phyloP scores from a whole-genome alignment of 1,284 basidiomycete genomes.

The Puccinia coronata region DNA sequence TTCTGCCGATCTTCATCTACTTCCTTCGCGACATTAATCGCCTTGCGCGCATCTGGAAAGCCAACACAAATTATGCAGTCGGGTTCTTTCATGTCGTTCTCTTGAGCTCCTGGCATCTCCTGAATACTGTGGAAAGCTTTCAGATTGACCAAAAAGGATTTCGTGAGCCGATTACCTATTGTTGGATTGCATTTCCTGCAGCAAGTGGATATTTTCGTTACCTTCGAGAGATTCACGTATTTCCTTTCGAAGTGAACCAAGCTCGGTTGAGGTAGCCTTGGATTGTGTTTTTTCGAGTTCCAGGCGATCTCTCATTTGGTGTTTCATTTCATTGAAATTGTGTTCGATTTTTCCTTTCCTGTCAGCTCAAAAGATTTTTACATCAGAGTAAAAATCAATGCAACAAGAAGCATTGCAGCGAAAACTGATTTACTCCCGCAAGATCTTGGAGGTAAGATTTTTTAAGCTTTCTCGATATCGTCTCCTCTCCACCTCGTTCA shows the following conservation, averaged over 20 bases:
- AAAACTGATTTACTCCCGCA: neutral
- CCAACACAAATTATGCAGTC: neutral
- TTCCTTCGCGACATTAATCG: conserved; percentile 25
- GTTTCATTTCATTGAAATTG: conserved; percentile 22
- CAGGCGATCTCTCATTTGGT: neutral
- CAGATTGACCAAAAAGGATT: neutral
- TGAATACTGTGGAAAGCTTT: conserved; percentile 14
- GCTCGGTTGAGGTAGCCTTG: conserved; percentile 1
- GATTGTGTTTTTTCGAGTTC: conserved; percentile 16
- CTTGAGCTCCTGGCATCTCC: neutral
- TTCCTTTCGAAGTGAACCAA: conserved; percentile 37
- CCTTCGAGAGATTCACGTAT: conserved; percentile 26
- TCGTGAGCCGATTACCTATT: neutral
- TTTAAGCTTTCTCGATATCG: conserved; percentile 4
- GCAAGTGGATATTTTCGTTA: neutral
- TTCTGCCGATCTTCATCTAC: conserved; percentile 33
- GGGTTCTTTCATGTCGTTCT: conserved; percentile 8
- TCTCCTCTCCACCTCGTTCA: conserved; percentile 11
- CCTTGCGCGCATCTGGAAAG: conserved; percentile 8
- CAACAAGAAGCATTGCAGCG: neutral
- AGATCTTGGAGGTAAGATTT: neutral
- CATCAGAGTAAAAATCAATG: neutral
- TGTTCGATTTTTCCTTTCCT: conserved; percentile 25
- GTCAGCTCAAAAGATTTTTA: neutral
- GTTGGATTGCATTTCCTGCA: neutral